Evolutionary conservation across 2,329 filamentous ascomycete genomes (phyloP).

Genomic region (Xylariomycetidae sp.): DNA sequence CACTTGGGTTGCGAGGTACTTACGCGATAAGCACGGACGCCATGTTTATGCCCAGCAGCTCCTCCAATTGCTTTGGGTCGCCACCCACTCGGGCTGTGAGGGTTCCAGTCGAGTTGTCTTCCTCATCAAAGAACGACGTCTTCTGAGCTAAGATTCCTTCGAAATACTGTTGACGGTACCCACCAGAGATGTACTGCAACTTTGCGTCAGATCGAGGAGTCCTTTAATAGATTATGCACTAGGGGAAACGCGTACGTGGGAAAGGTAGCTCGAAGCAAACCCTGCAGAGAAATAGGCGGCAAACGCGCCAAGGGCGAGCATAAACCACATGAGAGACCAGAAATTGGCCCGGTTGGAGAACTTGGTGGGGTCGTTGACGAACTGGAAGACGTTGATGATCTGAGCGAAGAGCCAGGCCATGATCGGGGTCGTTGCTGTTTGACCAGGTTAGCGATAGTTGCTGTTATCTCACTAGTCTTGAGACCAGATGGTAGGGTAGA

Average conservation of each 20-base stretch:
- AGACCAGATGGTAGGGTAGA: background rate
- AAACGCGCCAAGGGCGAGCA: constrained; percentile 48
- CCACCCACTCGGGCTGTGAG: constrained; percentile 50
- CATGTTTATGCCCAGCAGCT: constrained; percentile 59
- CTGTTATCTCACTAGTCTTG: background rate
- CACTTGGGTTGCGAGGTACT: too few relatives aligned
- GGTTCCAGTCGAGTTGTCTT: constrained; percentile 54
- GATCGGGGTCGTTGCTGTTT: constrained; percentile 37
- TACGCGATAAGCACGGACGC: constrained; percentile 39
- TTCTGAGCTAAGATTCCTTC: constrained; percentile 53
- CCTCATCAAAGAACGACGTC: constrained; percentile 54
- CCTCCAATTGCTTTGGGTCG: constrained; percentile 55
- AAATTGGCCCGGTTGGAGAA: constrained; percentile 44
- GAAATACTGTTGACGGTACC: constrained; percentile 56
- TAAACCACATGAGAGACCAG: constrained; percentile 61
- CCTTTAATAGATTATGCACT: background rate
- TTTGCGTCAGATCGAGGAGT: constrained; percentile 6
- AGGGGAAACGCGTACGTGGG: constrained; percentile 26
- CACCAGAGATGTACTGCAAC: constrained; percentile 39
- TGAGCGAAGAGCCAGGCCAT: constrained; percentile 52
- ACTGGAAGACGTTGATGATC: constrained; percentile 45
- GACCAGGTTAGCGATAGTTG: constrained; percentile 9
- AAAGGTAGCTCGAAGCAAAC: constrained; percentile 37
- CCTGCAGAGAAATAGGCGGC: constrained; percentile 47
- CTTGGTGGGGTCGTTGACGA: constrained; percentile 20